Evolutionary conservation across 2,329 filamentous ascomycete genomes (phyloP).

Genomic region (Talaromyces sp.): DNA sequence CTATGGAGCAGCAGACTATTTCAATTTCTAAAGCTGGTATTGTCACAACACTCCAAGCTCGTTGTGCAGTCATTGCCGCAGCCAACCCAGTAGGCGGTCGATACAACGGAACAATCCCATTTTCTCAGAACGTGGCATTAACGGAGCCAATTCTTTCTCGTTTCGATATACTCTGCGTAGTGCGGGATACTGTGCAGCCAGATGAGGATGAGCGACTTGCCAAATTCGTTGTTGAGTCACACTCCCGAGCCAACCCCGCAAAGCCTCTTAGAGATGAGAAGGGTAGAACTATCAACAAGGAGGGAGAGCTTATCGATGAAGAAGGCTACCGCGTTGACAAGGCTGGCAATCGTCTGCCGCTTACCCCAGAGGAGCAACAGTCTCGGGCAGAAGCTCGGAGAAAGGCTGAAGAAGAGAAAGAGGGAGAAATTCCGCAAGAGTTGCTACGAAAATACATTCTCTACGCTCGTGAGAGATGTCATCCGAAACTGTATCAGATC

Average conservation of each 20-base stretch:
- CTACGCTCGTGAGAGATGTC: constrained; percentile 84
- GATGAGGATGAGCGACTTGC: constrained; percentile 88
- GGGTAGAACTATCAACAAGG: constrained; percentile 43
- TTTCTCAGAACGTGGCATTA: constrained; percentile 92
- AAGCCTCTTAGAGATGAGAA: constrained; percentile 49
- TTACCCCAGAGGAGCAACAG: constrained; percentile 44
- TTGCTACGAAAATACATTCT: constrained; percentile 94
- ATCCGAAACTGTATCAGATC: constrained; percentile 92
- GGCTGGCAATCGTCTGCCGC: constrained; percentile 36
- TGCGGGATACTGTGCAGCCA: constrained; percentile 91
- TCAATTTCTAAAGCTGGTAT: constrained; percentile 99
- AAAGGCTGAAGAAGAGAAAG: constrained; percentile 50
- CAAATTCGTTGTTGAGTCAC: constrained; percentile 90
- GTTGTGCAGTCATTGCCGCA: constrained; percentile 92
- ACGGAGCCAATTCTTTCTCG: constrained; percentile 96
- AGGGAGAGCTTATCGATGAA: constrained; percentile 58
- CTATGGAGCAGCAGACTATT: constrained; percentile 99
- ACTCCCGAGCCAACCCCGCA: constrained; percentile 80
- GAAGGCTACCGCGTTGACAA: constrained; percentile 54
- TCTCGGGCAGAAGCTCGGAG: constrained; percentile 39
- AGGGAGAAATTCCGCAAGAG: constrained; percentile 81
- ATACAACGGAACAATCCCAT: constrained; percentile 94
- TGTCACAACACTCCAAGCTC: constrained; percentile 91
- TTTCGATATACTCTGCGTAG: constrained; percentile 96
- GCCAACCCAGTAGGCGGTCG: constrained; percentile 95